Evolutionary conservation across 2,329 filamentous ascomycete genomes (phyloP).

Genomic region (Juglanconis juglandina): DNA sequence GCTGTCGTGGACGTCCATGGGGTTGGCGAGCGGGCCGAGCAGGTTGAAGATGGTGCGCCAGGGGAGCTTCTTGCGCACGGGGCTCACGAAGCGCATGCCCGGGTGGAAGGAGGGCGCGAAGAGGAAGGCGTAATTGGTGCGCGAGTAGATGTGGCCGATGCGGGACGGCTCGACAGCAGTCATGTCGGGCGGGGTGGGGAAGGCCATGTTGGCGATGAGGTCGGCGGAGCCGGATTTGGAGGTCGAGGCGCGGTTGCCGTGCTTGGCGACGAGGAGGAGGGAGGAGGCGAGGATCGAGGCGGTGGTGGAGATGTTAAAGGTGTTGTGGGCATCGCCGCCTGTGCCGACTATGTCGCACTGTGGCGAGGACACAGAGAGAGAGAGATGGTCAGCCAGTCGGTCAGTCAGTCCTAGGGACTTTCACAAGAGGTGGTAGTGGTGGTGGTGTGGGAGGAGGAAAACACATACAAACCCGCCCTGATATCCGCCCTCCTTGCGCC

Average conservation of each 20-base stretch:
- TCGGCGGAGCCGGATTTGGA: constrained; percentile 95
- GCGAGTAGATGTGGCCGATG: constrained; percentile 68
- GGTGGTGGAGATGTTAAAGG: constrained; percentile 97
- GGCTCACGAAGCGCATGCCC: constrained; percentile 85
- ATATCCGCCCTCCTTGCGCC: constrained; percentile 69
- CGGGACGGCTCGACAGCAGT: constrained; percentile 69
- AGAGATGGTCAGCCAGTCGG: not conserved
- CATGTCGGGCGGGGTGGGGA: constrained; percentile 69
- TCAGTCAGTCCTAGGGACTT: not conserved
- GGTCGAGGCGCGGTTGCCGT: constrained; percentile 92
- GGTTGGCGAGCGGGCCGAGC: constrained; percentile 87
- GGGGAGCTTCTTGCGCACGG: constrained; percentile 81
- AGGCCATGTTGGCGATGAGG: constrained; percentile 69
- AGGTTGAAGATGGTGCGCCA: constrained; percentile 98
- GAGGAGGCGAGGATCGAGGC: constrained; percentile 87
- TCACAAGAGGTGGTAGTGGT: not conserved
- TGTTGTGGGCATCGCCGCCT: constrained; percentile 92
- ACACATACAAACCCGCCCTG: constrained; percentile 73
- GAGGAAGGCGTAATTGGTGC: constrained; percentile 89
- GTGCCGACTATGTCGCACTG: constrained; percentile 93
- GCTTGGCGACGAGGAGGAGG: constrained; percentile 82
- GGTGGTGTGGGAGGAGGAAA: not conserved
- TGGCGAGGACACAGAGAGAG: not conserved
- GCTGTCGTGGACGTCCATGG: constrained; percentile 61
- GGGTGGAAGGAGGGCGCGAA: constrained; percentile 96